These are phyloP conservation scores for Lignosus rhinocerotis DNA, from an alignment of 1,284 basidiomycete species.

Conservation along the genomic window DNA sequence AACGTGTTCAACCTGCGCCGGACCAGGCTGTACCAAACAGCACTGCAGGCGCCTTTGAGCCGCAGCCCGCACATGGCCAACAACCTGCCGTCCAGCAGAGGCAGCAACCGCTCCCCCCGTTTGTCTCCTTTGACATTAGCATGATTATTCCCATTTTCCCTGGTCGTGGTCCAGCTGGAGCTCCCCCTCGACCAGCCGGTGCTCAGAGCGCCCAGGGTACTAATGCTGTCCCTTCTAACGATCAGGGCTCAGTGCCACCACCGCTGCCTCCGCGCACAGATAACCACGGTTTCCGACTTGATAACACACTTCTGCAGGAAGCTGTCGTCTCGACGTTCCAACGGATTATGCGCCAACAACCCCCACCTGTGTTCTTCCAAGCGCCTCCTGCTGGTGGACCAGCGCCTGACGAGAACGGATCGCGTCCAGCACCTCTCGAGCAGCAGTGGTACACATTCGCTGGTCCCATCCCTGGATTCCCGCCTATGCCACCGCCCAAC, in stretches of 20 bases:
- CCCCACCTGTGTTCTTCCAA: slow-evolving; percentile 4
- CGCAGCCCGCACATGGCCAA: neutral
- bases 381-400: slow-evolving; percentile 4
- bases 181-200: slow-evolving; percentile 1
- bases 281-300: slow-evolving; percentile 17
- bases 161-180: slow-evolving; percentile 8
- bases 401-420: slow-evolving; percentile 9
- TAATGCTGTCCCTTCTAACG: neutral
- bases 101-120: slow-evolving; percentile 16
- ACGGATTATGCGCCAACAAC: slow-evolving; percentile 15
- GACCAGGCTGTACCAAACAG: neutral
- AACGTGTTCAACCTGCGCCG: neutral
- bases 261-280: slow-evolving; percentile 16
- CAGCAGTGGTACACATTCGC: slow-evolving; percentile 15
- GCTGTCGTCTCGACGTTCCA: slow-evolving; percentile 19
- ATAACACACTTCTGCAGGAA: slow-evolving; percentile 15
- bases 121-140: slow-evolving; percentile 22
- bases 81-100: slow-evolving; percentile 5
- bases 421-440: slow-evolving; percentile 2
- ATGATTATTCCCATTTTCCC: slow-evolving; percentile 21
- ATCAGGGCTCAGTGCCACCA: slow-evolving; percentile 2
- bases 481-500: slow-evolving; percentile 9
- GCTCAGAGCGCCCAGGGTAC: neutral
- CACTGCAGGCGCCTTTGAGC: neutral
- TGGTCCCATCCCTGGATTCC: slow-evolving; percentile 14